A percentile compares a stretch with the other conserved stretches of the same genome.
Conservation (phyloP, 352 stramenopile genomes). For the Phytophthora vignae region DNA sequence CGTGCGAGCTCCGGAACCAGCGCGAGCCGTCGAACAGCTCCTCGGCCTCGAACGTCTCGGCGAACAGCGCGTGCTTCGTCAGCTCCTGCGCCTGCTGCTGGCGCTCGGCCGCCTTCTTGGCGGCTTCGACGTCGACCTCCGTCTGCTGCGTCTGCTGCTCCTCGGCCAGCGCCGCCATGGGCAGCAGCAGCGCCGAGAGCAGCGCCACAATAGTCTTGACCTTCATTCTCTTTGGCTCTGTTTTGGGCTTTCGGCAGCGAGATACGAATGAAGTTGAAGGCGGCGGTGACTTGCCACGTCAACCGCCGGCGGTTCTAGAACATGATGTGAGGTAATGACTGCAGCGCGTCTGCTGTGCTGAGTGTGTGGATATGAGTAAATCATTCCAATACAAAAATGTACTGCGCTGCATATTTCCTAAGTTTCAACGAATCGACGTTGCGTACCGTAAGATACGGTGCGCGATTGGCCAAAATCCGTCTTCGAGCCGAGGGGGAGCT, state of each 20-base stretch:
- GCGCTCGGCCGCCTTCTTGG: conserved; percentile 19
- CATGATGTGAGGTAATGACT: neutral
- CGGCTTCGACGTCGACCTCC: neutral
- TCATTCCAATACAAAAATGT: neutral
- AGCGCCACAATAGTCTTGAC: conserved; percentile 51
- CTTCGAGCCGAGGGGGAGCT: conserved; percentile 12
- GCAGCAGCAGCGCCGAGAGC: conserved; percentile 54
- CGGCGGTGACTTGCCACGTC: neutral
- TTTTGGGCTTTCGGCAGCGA: neutral
- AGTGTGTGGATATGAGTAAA: neutral
- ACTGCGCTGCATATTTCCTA: neutral
- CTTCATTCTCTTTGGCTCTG: conserved; percentile 54
- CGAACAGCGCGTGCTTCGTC: conserved; percentile 63
- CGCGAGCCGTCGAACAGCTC: conserved; percentile 67
- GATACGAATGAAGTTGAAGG: conserved; percentile 26
- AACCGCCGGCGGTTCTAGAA: conserved; percentile 17
- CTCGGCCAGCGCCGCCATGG: conserved; percentile 27
- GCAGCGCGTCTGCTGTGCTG: neutral
- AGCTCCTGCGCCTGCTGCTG: conserved; percentile 63
- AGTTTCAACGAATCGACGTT: neutral
- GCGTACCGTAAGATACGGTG: neutral
- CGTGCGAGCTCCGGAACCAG: conserved; percentile 86
- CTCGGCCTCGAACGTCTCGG: conserved; percentile 81
- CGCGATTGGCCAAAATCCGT: conserved; percentile 23
- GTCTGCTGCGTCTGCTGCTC: conserved; percentile 13